Percentiles rank a stretch among this genome's conserved stretches.
These are phyloP conservation scores for Skeletonema potamos DNA, from an alignment of 108 stramenopile genomes.

Conservation along the genomic window DNA sequence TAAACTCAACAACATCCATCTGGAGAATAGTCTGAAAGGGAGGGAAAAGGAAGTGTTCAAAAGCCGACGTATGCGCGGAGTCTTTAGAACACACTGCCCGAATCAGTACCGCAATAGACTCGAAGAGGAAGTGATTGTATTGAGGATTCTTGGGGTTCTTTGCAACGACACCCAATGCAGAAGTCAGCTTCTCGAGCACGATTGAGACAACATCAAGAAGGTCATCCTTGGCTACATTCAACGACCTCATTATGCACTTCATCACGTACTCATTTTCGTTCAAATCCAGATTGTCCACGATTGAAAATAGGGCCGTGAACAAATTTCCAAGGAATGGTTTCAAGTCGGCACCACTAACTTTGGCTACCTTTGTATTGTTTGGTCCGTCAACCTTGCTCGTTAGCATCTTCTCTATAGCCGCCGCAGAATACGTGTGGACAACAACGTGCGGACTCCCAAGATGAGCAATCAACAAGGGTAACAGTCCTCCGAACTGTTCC, in stretches of 20 bases:
- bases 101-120: conserved; percentile 93
- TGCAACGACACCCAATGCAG: conserved; percentile 81
- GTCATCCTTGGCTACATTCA: conserved; percentile 76
- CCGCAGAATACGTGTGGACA: conserved; percentile 95
- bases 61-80: conserved; percentile 56
- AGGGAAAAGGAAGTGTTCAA: conserved; percentile 92
- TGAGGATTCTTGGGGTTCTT: conserved; percentile 96
- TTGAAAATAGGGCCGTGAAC: conserved; percentile 88
- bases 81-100: conserved; percentile 75
- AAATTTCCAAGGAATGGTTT: conserved; percentile 77
- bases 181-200: conserved; percentile 84
- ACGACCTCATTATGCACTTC: conserved; percentile 95
- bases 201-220: conserved; percentile 82
- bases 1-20: conserved; percentile 93
- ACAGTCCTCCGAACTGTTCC: conserved; percentile 61
- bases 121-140: conserved; percentile 98
- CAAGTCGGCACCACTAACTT: conserved; percentile 72
- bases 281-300: conserved; percentile 78
- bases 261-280: conserved; percentile 97
- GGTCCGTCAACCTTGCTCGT: conserved; percentile 59
- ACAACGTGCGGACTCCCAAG: conserved; percentile 77
- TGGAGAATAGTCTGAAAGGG: conserved; percentile 91
- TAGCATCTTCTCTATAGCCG: conserved; percentile 88
- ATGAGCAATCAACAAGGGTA: conserved; percentile 78
- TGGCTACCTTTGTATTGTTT: conserved; percentile 43